Conservation (phyloP, 352 stramenopile species). For the Phytopythium oedochilum region DNA sequence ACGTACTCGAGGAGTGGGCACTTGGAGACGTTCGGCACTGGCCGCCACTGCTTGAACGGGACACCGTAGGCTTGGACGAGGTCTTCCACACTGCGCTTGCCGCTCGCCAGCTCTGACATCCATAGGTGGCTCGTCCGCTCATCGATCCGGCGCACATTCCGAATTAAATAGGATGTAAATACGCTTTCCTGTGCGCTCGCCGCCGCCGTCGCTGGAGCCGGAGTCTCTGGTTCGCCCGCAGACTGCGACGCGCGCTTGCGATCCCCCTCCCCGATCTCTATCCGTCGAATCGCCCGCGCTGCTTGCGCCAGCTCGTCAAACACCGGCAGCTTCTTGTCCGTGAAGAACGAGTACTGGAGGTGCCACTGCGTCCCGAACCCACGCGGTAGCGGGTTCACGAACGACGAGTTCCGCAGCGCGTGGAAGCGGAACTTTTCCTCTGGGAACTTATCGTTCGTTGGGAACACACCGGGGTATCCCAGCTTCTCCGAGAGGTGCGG, state of each 20-base stretch:
- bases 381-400: slow-evolving; percentile 68
- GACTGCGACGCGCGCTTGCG: slow-evolving; percentile 1
- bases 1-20: slow-evolving; percentile 79
- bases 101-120: slow-evolving; percentile 73
- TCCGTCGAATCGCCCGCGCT: slow-evolving; percentile 40
- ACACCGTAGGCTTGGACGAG: slow-evolving; percentile 76
- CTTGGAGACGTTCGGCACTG: slow-evolving; percentile 68
- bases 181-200: slow-evolving; percentile 32
- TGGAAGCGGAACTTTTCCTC: slow-evolving; percentile 84
- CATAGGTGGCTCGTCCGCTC: slow-evolving; percentile 73
- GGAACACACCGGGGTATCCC: slow-evolving; percentile 64
- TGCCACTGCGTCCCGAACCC: slow-evolving; percentile 81
- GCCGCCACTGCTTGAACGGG: slow-evolving; percentile 81
- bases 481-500: slow-evolving; percentile 70
- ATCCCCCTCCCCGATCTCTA: slow-evolving; percentile 9
- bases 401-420: slow-evolving; percentile 64
- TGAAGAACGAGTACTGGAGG: slow-evolving; percentile 82
- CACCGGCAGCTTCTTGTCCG: slow-evolving; percentile 63
- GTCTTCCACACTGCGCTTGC: slow-evolving; percentile 54
- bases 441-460: slow-evolving; percentile 63
- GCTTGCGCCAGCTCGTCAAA: slow-evolving; percentile 67
- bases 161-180: slow-evolving; percentile 81
- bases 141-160: slow-evolving; percentile 75
- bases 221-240: neutral
- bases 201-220: neutral